phyloP scores from a whole-genome alignment of 768 basidiomycete species.

The Fistulinella prunicolor region DNA sequence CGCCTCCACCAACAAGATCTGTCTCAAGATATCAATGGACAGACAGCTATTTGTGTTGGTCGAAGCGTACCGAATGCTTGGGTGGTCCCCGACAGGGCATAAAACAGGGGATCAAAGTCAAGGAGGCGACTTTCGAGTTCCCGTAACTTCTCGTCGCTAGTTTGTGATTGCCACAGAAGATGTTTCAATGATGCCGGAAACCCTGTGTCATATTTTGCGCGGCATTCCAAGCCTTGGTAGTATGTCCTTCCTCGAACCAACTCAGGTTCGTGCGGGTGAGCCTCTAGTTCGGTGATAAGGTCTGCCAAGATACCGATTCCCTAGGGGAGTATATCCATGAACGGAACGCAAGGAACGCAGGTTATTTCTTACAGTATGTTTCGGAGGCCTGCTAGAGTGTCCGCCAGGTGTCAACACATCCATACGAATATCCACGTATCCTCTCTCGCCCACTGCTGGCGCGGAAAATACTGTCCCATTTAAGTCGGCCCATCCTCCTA shows the following conservation, averaged over 20 bases:
- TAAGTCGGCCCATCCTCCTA: conserved; percentile 29
- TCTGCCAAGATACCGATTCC: conserved; percentile 52
- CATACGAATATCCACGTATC: conserved; percentile 41
- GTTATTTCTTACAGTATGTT: conserved; percentile 42
- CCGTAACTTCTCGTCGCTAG: conserved; percentile 18
- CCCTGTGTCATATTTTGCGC: conserved; percentile 38
- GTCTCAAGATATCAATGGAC: conserved; percentile 25
- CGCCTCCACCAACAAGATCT: conserved; percentile 42
- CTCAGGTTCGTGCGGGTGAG: conserved; percentile 37
- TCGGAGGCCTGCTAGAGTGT: conserved; percentile 51
- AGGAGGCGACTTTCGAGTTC: conserved; percentile 15
- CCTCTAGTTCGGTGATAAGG: conserved; percentile 46
- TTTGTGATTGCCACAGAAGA: conserved; percentile 23
- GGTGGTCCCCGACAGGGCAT: conserved; percentile 23
- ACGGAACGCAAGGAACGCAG: not conserved
- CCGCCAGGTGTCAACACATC: conserved; percentile 48
- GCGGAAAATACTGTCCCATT: conserved; percentile 33
- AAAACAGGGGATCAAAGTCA: conserved; percentile 22
- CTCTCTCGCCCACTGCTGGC: conserved; percentile 39
- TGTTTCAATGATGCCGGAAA: conserved; percentile 24
- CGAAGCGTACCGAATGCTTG: conserved; percentile 25
- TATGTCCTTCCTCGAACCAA: conserved; percentile 27
- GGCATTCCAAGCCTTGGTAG: conserved; percentile 39
- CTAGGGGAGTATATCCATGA: conserved; percentile 10
- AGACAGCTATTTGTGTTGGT: conserved; percentile 3